Conservation (phyloP, 495 filamentous ascomycete species). For the Halenospora varia region DNA sequence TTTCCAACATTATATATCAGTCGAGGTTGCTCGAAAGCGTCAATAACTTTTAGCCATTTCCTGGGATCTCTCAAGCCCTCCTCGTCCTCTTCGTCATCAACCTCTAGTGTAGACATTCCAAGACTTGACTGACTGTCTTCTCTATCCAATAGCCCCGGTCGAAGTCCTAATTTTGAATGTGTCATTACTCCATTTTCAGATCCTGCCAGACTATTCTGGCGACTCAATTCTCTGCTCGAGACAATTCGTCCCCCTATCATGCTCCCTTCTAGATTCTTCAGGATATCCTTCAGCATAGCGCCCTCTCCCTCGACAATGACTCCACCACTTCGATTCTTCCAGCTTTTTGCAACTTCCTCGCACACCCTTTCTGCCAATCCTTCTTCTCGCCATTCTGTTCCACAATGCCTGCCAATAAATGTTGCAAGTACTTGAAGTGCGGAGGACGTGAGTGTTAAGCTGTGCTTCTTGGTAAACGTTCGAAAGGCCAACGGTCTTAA, state of each 20-base stretch:
- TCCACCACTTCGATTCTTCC: slow-evolving; percentile 79
- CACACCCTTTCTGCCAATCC: slow-evolving; percentile 87
- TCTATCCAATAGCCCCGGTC: slow-evolving; percentile 38
- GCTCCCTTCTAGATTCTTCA: slow-evolving; percentile 75
- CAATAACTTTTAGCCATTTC: slow-evolving; percentile 72
- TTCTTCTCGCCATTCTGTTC: slow-evolving; percentile 93
- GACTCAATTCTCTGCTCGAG: slow-evolving; percentile 41
- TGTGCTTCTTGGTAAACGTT: slow-evolving; percentile 96
- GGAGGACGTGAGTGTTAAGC: slow-evolving; percentile 85
- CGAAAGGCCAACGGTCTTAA: slow-evolving; percentile 90
- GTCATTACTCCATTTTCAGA: slow-evolving; percentile 14
- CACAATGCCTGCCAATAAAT: slow-evolving; percentile 91
- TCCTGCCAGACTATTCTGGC: slow-evolving; percentile 53
- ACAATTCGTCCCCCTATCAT: slow-evolving; percentile 76
- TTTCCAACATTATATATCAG: slow-evolving; percentile 79
- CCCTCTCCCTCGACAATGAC: slow-evolving; percentile 86
- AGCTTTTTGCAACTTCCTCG: slow-evolving; percentile 83
- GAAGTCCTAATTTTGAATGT: slow-evolving; percentile 31
- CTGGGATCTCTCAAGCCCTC: slow-evolving; percentile 57
- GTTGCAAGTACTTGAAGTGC: slow-evolving; percentile 78
- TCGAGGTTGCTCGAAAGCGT: slow-evolving; percentile 82
- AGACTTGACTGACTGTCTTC: slow-evolving; percentile 62
- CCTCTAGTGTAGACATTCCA: slow-evolving; percentile 54
- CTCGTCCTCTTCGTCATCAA: slow-evolving; percentile 59
- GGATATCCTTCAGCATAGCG: slow-evolving; percentile 68